Evolutionary conservation across 176 grass and related monocot species (phyloP).

Genomic region (Sorghum bicolor): Sorghum_bicolor_NCBIv3 NC_012872.2:13622501-13623000

Average conservation of each 20-base stretch:
- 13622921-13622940: not conserved
- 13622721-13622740: not conserved
- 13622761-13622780: conserved; percentile 34
- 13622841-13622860: not conserved
- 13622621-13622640: not conserved
- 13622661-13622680: not conserved
- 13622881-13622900: conserved; percentile 7
- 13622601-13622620: conserved; percentile 16
- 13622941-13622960: not conserved
- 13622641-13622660: not conserved
- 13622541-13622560: not conserved
- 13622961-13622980: not conserved
- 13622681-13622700: not conserved
- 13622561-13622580: conserved; percentile 27
- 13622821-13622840: not conserved
- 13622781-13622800: conserved; percentile 21
- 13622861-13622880: not conserved
- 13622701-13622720: not conserved
- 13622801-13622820: not conserved
- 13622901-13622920: conserved; percentile 16
- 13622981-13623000: conserved; percentile 37
- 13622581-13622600: conserved; percentile 31
- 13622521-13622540: not conserved
- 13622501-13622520: not conserved
- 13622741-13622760: not conserved